phyloP scores from a whole-genome alignment of 1,284 basidiomycete species.

The Fomitopsis betulina region DNA sequence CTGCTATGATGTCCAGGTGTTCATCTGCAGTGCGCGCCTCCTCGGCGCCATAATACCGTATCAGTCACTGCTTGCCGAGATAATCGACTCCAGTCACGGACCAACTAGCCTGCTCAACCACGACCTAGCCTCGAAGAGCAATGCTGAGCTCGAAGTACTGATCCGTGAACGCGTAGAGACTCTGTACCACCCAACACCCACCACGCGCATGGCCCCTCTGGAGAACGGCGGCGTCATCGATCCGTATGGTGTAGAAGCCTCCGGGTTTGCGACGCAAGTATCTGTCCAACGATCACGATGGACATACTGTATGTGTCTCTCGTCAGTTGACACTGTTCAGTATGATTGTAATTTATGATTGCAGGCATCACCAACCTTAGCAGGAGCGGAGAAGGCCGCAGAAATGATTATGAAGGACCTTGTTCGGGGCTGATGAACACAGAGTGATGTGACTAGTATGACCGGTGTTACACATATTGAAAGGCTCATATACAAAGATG shows the following conservation, averaged over 20 bases:
- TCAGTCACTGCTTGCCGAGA: conserved; percentile 41
- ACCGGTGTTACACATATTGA: too few relatives aligned
- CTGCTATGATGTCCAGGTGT: conserved; percentile 55
- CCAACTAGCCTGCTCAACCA: conserved; percentile 21
- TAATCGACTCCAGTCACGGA: conserved; percentile 35
- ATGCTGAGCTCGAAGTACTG: conserved; percentile 27
- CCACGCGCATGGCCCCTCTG: conserved; percentile 52
- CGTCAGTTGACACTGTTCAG: background rate
- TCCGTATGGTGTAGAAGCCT: conserved; percentile 35
- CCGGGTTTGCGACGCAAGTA: conserved; percentile 56
- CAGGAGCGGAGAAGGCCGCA: conserved; percentile 62
- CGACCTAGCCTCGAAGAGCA: conserved; percentile 22
- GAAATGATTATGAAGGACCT: conserved; percentile 46
- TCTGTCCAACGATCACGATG: conserved; percentile 55
- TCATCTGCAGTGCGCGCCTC: conserved; percentile 50
- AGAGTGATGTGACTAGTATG: too few relatives aligned
- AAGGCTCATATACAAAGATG: too few relatives aligned
- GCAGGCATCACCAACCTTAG: conserved; percentile 54
- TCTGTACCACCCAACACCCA: conserved; percentile 53
- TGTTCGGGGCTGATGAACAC: too few relatives aligned
- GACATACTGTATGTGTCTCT: conserved; percentile 52
- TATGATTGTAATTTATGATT: background rate
- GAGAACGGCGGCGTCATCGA: conserved; percentile 39
- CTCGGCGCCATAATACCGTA: conserved; percentile 44
- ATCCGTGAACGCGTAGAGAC: conserved; percentile 49